Percentiles rank a stretch among this genome's conserved stretches.
Evolutionary conservation across 2,329 filamentous ascomycete genomes (phyloP).

Genomic region (Coleophoma crateriformis): DNA sequence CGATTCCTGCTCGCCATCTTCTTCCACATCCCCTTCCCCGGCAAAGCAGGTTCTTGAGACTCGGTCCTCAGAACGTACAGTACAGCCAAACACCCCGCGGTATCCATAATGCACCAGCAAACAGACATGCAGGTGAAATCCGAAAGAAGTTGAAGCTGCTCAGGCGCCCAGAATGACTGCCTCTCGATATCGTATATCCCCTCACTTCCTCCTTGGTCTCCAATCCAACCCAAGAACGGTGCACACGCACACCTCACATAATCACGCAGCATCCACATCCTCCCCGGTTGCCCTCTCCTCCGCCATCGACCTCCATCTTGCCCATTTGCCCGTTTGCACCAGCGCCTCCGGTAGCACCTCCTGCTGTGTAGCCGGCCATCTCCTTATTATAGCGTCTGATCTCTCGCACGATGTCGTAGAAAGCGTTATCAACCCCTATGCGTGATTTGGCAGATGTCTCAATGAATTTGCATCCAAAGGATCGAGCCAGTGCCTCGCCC

Average conservation of each 20-base stretch:
- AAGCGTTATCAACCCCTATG: conserved; percentile 97
- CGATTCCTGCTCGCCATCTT: no score
- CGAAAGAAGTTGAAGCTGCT: no score
- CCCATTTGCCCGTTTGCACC: conserved; percentile 43
- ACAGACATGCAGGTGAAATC: no score
- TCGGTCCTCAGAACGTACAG: no score
- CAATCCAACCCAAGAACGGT: neutral
- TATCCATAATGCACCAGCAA: no score
- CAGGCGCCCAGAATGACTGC: no score
- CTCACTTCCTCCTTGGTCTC: neutral
- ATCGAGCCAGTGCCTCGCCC: conserved; percentile 78
- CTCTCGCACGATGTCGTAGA: conserved; percentile 97
- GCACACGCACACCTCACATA: conserved; percentile 55
- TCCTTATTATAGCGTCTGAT: conserved; percentile 98
- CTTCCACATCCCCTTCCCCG: no score
- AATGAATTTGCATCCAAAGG: conserved; percentile 97
- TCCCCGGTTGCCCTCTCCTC: conserved; percentile 56
- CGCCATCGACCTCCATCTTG: conserved; percentile 76
- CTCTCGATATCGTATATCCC: neutral
- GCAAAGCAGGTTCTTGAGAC: no score
- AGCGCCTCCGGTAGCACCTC: conserved; percentile 54
- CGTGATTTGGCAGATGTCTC: conserved; percentile 98
- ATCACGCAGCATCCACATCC: conserved; percentile 85
- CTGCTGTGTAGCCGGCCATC: conserved; percentile 81
- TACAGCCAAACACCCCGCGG: no score